Base-by-base conservation (phyloP, 2,329 filamentous ascomycete genomes). In the Colletotrichum zoysiae region DNA sequence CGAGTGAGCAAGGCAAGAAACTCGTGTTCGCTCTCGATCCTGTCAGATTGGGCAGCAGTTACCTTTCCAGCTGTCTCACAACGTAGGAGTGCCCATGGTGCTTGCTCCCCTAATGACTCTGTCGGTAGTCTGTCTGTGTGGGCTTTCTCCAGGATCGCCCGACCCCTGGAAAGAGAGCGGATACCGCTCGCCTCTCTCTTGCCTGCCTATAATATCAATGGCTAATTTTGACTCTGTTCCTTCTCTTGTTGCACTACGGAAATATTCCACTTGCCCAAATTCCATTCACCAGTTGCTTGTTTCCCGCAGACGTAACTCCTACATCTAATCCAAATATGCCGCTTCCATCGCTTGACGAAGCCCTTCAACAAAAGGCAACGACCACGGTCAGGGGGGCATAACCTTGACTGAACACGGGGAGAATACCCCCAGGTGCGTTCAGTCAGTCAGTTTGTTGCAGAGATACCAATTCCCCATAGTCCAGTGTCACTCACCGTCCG, bases 51-150 rank as follows among this genome's bases (percentile, higher is more conserved):
- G 23, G 23, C 11, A 14, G 23, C n/a, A 26, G n/a, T 11, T 14
- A 7, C 26, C 12, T 26, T 51, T 5, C n/a, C n/a, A 12, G 9
- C 4, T 0, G 20, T 1, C 20, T n/a, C 46, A n/a, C 18, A 16
- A 2, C 3, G 5, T n/a, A n/a, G 1, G 9, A 11, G 20, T 11
- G 0, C 9, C 9, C 44, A 48, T n/a, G 8, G n/a, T n/a, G n/a
- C n/a, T 1, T 42, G 9, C 20, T 23, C 12, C 3, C n/a, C 48
- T 26, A 1, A 26, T 2, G 3, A 3, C 8, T 26, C 23, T 26
- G 5, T 26, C n/a, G 42, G 16, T 44, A 44, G 16, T 44, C 16
- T 26, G 16, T 44, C 16, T 26, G 3, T 26, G 2, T 46, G 11
- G 11, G 12, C n/a, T 7, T 26, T 26, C n/a, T 26, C 46, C 11